These are phyloP conservation scores for Arabidopsis arenosa DNA, from an alignment of 345 rosid genomes.

Conservation along the genomic window DNA sequence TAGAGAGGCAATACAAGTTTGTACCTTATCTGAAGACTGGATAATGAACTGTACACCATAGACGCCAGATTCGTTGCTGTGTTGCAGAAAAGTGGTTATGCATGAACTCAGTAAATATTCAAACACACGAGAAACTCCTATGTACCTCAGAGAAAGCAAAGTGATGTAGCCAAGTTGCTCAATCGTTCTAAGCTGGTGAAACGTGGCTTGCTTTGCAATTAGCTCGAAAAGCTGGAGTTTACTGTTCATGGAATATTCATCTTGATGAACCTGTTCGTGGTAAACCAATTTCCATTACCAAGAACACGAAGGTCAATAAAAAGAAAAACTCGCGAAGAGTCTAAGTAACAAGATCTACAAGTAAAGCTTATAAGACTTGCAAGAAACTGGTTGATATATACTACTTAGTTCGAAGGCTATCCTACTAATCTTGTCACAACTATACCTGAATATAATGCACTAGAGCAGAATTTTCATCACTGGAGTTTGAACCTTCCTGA, in stretches of 20 bases:
- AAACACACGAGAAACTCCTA: not conserved
- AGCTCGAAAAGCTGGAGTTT: conserved; percentile 77
- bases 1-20: conserved; percentile 11
- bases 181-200: conserved; percentile 92
- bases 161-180: conserved; percentile 93
- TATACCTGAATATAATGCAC: conserved; percentile 89
- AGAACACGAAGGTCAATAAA: not conserved
- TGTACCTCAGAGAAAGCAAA: conserved; percentile 66
- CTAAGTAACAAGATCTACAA: not conserved
- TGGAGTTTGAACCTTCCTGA: conserved; percentile 68
- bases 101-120: not conserved
- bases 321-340: not conserved
- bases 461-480: conserved; percentile 78
- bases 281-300: conserved; percentile 12
- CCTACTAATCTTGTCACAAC: not conserved
- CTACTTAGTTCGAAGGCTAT: not conserved
- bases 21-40: conserved; percentile 81
- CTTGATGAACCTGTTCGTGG: conserved; percentile 69
- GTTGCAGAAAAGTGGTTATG: conserved; percentile 30
- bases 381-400: not conserved
- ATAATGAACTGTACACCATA: conserved; percentile 74
- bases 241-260: conserved; percentile 67
- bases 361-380: conserved; percentile 14
- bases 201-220: conserved; percentile 75
- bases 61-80: conserved; percentile 67